These are phyloP conservation scores for Bruguiera gymnorhiza DNA, from an alignment of 345 rosid species.

Conservation along the genomic window DNA sequence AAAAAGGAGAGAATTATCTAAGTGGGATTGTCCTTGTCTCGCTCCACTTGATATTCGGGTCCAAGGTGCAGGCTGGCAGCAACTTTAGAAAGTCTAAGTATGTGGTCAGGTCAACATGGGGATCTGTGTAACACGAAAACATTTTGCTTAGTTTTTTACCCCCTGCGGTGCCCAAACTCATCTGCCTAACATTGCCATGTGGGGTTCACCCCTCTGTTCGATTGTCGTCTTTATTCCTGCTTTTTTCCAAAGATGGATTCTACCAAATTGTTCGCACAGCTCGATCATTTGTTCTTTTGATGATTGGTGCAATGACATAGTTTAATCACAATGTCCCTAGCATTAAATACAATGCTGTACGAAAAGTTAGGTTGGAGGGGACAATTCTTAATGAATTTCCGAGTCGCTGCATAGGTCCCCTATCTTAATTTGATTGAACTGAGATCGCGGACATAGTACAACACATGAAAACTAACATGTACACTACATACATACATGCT, in stretches of 20 bases:
- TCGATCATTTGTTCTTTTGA: background rate
- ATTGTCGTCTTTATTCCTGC: conserved; percentile 33
- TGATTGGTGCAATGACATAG: background rate
- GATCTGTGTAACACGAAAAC: conserved; percentile 13
- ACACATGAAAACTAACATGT: too few species aligned
- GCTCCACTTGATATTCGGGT: conserved; percentile 1
- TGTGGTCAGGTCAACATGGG: conserved; percentile 20
- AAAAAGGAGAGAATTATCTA: background rate
- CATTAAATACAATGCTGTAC: too few species aligned
- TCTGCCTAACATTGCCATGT: background rate
- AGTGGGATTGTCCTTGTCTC: background rate
- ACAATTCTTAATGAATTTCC: too few species aligned
- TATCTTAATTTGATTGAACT: too few species aligned
- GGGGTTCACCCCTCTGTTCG: conserved; percentile 20
- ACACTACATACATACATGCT: too few species aligned
- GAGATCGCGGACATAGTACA: too few species aligned
- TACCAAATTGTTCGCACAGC: background rate
- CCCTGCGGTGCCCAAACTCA: background rate
- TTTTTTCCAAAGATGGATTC: conserved; percentile 17
- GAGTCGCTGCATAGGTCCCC: too few species aligned
- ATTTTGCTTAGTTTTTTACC: background rate
- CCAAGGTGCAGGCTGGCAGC: conserved; percentile 22
- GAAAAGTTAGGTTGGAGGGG: too few species aligned
- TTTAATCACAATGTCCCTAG: background rate
- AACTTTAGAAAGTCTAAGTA: conserved; percentile 15